Conservation (phyloP, 2,329 filamentous ascomycete species). For the Pezicula rhizophila region DNA sequence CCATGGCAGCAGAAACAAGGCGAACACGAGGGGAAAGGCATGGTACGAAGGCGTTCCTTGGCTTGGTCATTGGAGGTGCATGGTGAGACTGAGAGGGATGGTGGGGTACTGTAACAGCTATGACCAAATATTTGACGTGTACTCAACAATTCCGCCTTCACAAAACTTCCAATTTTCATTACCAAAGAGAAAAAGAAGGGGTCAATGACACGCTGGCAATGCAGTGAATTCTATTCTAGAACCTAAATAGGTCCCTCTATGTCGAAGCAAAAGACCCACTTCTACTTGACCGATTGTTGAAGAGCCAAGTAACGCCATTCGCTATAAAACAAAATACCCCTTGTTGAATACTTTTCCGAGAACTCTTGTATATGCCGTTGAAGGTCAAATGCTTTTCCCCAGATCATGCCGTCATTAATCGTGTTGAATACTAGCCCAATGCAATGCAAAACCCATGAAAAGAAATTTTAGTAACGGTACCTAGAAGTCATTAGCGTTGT, state of each 20-base stretch:
- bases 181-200: neutral
- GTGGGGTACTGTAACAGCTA: neutral
- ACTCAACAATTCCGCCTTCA: too few species aligned
- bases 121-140: too few species aligned
- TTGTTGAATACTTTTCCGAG: constrained; percentile 31
- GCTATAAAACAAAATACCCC: constrained; percentile 24
- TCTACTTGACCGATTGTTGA: constrained; percentile 33
- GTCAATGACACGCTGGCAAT: neutral
- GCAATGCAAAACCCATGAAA: neutral
- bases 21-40: neutral
- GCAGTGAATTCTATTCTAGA: neutral
- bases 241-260: constrained; percentile 7
- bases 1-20: neutral
- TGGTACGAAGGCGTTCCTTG: neutral
- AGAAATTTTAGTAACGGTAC: constrained; percentile 29
- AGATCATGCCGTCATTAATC: constrained; percentile 54
- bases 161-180: too few species aligned
- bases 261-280: constrained; percentile 23
- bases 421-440: constrained; percentile 26
- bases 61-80: neutral
- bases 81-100: neutral
- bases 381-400: constrained; percentile 53
- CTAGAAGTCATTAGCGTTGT: constrained; percentile 14
- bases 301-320: constrained; percentile 32
- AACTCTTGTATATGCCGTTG: constrained; percentile 48